Evolutionary conservation across 2,329 filamentous ascomycete genomes (phyloP).

Genomic region (Ceratocystis smalleyi): DNA sequence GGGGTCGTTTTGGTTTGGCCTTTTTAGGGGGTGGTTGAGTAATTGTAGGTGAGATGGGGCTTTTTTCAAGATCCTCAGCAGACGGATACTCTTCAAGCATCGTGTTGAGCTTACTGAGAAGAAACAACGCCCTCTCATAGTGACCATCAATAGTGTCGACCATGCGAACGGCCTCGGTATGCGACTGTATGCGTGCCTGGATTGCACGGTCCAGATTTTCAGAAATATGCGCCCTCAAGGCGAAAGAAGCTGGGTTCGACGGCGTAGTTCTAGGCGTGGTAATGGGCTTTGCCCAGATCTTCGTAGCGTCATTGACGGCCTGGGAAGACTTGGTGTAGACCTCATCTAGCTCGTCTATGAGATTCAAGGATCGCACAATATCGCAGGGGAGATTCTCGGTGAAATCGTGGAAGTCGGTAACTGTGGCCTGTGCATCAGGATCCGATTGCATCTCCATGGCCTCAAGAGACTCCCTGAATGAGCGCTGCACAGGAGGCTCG

Average conservation of each 20-base stretch:
- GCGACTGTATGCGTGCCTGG: slow-evolving; percentile 40
- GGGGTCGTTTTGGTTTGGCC: slow-evolving; percentile 21
- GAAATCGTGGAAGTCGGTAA: slow-evolving; percentile 54
- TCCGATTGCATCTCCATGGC: slow-evolving; percentile 40
- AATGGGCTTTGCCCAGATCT: slow-evolving; percentile 41
- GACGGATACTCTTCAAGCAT: slow-evolving; percentile 47
- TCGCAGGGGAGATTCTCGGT: slow-evolving; percentile 55
- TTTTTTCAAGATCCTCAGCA: slow-evolving; percentile 31
- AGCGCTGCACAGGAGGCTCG: slow-evolving; percentile 19
- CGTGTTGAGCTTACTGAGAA: slow-evolving; percentile 34
- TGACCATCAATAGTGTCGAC: slow-evolving; percentile 35
- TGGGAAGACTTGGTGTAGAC: slow-evolving; percentile 40
- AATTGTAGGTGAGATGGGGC: not conserved
- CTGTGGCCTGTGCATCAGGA: slow-evolving; percentile 52
- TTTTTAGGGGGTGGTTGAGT: slow-evolving; percentile 3
- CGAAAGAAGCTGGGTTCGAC: slow-evolving; percentile 30
- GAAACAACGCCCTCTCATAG: too few species aligned
- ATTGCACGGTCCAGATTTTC: slow-evolving; percentile 39
- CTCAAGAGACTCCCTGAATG: slow-evolving; percentile 24
- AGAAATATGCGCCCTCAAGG: slow-evolving; percentile 46
- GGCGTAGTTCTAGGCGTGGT: slow-evolving; percentile 24
- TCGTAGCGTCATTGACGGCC: slow-evolving; percentile 41
- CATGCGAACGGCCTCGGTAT: slow-evolving; percentile 49
- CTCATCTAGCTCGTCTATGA: slow-evolving; percentile 49
- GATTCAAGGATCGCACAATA: slow-evolving; percentile 47